These are phyloP conservation scores for Glomus cerebriforme DNA, from an alignment of 192 early-diverging fungal species.

Conservation along the genomic window DNA sequence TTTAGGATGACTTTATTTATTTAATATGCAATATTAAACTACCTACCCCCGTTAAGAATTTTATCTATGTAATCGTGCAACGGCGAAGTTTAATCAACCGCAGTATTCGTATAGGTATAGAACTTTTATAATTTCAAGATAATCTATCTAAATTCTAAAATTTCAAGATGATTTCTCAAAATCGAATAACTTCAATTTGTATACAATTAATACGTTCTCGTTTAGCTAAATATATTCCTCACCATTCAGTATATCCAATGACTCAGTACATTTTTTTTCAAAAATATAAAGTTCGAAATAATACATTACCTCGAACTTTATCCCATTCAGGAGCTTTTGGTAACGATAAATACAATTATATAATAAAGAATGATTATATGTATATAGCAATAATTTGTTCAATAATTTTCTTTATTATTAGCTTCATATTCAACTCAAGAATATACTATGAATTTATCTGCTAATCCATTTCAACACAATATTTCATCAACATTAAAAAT, in stretches of 20 bases:
- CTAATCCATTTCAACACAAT: not conserved
- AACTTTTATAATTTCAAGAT: not conserved
- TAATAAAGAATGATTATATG: not conserved
- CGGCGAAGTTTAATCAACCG: too few relatives aligned
- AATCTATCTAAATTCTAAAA: too few relatives aligned
- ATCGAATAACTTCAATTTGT: not conserved
- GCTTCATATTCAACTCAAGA: not conserved
- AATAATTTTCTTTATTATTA: not conserved
- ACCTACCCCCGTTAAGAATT: too few relatives aligned
- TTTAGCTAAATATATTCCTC: not conserved
- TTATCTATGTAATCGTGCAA: too few relatives aligned
- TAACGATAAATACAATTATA: not conserved
- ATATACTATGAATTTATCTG: not conserved
- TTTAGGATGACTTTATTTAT: too few relatives aligned
- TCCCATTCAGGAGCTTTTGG: not conserved
- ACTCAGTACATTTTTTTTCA: not conserved
- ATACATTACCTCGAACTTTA: not conserved
- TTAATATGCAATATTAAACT: too few relatives aligned
- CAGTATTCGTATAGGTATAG: not conserved
- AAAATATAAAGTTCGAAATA: not conserved
- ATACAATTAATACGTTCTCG: not conserved
- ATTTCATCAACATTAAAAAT: not conserved
- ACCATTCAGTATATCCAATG: not conserved
- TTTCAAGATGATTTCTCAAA: not conserved
- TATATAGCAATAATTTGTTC: not conserved